Conservation (phyloP, 1,284 basidiomycete genomes). For the Sutorius eximius region DNA sequence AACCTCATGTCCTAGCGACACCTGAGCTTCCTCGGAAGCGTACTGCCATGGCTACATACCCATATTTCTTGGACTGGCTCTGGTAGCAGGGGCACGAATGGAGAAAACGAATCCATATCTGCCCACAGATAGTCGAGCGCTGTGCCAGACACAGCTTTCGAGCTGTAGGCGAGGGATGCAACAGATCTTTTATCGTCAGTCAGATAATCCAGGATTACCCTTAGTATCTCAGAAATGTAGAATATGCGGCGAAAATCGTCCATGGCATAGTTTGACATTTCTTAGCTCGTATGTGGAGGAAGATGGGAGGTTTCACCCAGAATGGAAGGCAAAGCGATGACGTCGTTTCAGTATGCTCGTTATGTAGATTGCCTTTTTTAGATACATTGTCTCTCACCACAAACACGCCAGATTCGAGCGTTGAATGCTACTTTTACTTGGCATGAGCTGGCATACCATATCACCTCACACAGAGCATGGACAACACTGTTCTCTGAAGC, state of each 20-base stretch:
- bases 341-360: too few species aligned
- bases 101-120: conserved; percentile 20
- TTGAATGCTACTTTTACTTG: too few species aligned
- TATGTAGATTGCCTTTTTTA: too few species aligned
- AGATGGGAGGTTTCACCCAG: too few species aligned
- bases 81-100: conserved; percentile 17
- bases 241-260: conserved; percentile 3
- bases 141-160: conserved; percentile 8
- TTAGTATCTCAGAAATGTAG: conserved; percentile 19
- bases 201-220: conserved; percentile 13
- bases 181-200: conserved; percentile 10
- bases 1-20: conserved; percentile 9
- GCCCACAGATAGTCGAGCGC: conserved; percentile 22
- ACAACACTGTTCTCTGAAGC: too few species aligned
- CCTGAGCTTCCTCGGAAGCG: neutral
- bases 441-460: fast-evolving
- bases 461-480: too few species aligned
- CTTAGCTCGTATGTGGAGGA: too few species aligned
- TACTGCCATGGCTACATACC: conserved; percentile 5
- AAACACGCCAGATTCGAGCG: too few species aligned
- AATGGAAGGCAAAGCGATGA: too few species aligned
- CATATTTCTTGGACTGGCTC: neutral
- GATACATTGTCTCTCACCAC: too few species aligned
- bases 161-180: conserved; percentile 10
- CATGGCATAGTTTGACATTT: conserved; percentile 4